phyloP scores from a whole-genome alignment of 2,329 filamentous ascomycete genomes.

The Lasiodiplodia theobromae region DNA sequence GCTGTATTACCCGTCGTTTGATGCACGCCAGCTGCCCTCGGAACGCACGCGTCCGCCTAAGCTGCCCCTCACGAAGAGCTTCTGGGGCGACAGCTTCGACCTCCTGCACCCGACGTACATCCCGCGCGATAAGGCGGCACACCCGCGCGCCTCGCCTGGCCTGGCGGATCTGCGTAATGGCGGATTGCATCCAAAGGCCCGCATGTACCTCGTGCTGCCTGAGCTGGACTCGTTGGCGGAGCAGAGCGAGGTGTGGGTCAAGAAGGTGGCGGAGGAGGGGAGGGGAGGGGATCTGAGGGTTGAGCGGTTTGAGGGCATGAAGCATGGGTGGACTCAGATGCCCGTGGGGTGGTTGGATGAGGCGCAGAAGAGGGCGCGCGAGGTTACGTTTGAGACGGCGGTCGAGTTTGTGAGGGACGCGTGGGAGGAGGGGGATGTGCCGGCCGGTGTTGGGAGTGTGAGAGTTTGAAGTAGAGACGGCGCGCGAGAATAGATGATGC shows the following conservation, averaged over 20 bases:
- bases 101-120: constrained; percentile 53
- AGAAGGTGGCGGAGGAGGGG: constrained; percentile 43
- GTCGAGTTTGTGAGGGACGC: constrained; percentile 47
- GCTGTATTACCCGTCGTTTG: constrained; percentile 53
- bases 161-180: constrained; percentile 41
- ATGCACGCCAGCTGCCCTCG: constrained; percentile 50
- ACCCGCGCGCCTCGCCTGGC: constrained; percentile 52
- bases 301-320: constrained; percentile 41
- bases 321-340: constrained; percentile 51
- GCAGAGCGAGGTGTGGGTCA: constrained; percentile 53
- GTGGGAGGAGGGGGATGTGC: constrained; percentile 38
- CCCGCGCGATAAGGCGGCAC: constrained; percentile 44
- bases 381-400: constrained; percentile 45
- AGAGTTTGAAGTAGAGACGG: neutral
- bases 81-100: constrained; percentile 43
- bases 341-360: constrained; percentile 48
- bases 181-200: constrained; percentile 46
- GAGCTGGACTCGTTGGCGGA: constrained; percentile 51
- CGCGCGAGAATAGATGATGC: no score
- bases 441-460: neutral
- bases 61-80: constrained; percentile 41
- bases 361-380: constrained; percentile 46
- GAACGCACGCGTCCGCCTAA: constrained; percentile 46
- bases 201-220: constrained; percentile 51
- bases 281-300: constrained; percentile 41